Evolutionary conservation across 345 rosid genomes (phyloP).

Genomic region (Geranium rotundifolium): DNA sequence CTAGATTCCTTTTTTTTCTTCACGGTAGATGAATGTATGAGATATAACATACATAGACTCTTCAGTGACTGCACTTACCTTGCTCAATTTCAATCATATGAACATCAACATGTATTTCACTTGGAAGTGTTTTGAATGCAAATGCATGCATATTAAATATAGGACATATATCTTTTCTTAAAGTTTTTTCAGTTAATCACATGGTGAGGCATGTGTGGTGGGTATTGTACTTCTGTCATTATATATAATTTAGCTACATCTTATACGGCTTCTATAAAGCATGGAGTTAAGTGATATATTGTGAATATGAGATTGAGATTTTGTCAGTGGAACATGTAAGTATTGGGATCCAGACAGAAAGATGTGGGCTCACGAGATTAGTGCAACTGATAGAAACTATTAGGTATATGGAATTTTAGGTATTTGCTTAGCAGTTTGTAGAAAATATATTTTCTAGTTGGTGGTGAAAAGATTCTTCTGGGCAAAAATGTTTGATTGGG

Average conservation of each 20-base stretch:
- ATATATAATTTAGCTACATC: not conserved
- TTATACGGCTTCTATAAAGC: not conserved
- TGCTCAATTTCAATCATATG: not conserved
- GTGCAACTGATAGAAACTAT: not conserved
- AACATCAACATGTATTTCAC: not conserved
- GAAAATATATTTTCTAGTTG: too few species aligned
- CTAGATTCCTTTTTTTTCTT: too few species aligned
- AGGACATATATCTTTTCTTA: not conserved
- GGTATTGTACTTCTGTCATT: not conserved
- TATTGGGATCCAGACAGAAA: not conserved
- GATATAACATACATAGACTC: not conserved
- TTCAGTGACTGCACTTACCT: not conserved
- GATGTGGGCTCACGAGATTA: conserved; percentile 6
- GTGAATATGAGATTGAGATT: not conserved
- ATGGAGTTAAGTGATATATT: not conserved
- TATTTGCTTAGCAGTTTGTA: not conserved
- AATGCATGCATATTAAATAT: too few species aligned
- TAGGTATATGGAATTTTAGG: too few species aligned
- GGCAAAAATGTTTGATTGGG: too few species aligned
- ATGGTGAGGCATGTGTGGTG: not conserved
- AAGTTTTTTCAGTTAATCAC: not conserved
- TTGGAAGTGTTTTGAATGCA: not conserved
- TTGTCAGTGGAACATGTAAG: not conserved
- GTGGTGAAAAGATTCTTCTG: too few species aligned
- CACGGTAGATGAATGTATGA: not conserved